Evolutionary conservation across 2,329 filamentous ascomycete genomes (phyloP).

Genomic region (Clonostachys solani): DNA sequence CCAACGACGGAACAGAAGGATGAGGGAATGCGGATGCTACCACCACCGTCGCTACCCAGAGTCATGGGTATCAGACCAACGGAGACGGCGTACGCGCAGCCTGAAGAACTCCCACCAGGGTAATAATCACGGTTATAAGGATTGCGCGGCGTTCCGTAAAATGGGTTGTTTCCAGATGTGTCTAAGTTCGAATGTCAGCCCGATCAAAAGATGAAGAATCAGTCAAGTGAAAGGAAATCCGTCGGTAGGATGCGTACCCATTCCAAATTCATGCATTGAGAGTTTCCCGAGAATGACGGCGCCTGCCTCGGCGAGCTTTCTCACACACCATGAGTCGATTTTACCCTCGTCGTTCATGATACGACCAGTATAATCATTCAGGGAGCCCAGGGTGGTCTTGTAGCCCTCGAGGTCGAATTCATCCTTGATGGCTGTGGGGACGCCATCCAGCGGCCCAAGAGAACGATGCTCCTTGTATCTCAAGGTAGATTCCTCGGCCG

Average conservation of each 20-base stretch:
- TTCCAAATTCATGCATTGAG: conserved; percentile 73
- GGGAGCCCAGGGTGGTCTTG: conserved; percentile 58
- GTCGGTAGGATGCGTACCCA: conserved; percentile 39
- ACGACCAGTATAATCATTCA: conserved; percentile 52
- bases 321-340: conserved; percentile 65
- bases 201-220: not conserved
- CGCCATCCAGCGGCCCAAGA: conserved; percentile 63
- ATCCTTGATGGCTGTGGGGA: conserved; percentile 73
- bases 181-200: conserved; percentile 31
- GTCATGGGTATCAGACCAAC: conserved; percentile 68
- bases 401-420: conserved; percentile 76
- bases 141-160: conserved; percentile 70
- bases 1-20: conserved; percentile 72
- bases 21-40: conserved; percentile 69
- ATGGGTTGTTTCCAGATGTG: conserved; percentile 72
- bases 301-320: conserved; percentile 66
- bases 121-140: conserved; percentile 72
- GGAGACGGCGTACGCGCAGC: conserved; percentile 66
- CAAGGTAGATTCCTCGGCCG: conserved; percentile 37
- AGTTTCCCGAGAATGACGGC: conserved; percentile 68
- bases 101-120: conserved; percentile 72
- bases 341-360: conserved; percentile 33
- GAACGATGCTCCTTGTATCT: conserved; percentile 49
- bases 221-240: not conserved
- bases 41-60: conserved; percentile 69